These are phyloP conservation scores for Fraxinus excelsior DNA, from an alignment of 257 asterid species.

Conservation along the genomic window DNA sequence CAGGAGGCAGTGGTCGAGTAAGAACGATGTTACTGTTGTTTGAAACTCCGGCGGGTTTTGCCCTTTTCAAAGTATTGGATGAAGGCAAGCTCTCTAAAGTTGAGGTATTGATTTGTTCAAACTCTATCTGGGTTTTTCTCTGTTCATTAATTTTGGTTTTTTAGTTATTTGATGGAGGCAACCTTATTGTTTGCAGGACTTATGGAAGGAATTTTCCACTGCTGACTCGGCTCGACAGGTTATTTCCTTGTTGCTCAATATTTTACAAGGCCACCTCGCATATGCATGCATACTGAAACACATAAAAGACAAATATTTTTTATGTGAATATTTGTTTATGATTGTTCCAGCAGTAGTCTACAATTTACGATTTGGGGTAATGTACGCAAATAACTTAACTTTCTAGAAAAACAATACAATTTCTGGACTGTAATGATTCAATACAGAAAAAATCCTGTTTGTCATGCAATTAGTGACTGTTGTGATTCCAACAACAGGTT, in stretches of 20 bases:
- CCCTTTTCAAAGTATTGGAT: conserved; percentile 60
- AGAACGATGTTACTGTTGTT: conserved; percentile 46
- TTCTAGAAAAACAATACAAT: background rate
- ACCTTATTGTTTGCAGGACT: conserved; percentile 47
- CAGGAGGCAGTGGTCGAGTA: background rate
- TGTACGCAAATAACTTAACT: background rate
- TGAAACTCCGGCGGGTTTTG: conserved; percentile 64
- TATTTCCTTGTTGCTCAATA: background rate
- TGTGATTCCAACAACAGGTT: conserved; percentile 37
- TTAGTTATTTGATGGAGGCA: background rate
- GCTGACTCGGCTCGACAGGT: conserved; percentile 82
- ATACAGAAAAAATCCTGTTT: background rate
- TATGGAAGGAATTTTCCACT: conserved; percentile 65
- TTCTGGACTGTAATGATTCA: background rate
- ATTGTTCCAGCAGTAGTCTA: no score
- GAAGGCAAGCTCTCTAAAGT: conserved; percentile 63
- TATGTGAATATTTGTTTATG: background rate
- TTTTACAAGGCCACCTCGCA: no score
- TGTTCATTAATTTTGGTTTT: background rate
- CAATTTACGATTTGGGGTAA: no score
- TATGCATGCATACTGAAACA: no score
- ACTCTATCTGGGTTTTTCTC: background rate
- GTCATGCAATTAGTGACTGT: background rate
- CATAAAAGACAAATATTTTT: no score
- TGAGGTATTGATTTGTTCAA: conserved; percentile 33